phyloP scores from a whole-genome alignment of 2,329 filamentous ascomycete genomes.

The Rutstroemia sp. region DNA sequence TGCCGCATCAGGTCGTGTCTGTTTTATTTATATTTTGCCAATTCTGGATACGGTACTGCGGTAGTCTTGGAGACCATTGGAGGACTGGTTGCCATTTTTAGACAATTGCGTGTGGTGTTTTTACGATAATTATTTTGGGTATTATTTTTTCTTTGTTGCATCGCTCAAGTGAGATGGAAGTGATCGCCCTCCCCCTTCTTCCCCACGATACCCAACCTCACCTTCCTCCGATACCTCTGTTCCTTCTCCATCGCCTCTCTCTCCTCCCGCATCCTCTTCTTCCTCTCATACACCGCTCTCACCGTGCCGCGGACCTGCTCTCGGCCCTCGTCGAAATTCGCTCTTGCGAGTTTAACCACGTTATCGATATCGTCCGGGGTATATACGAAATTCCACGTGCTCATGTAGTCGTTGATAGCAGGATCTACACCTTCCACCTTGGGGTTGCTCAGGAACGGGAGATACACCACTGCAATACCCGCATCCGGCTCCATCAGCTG shows the following conservation, averaged over 20 bases:
- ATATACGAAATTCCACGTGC: slow-evolving; percentile 98
- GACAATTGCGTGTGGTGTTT: not conserved
- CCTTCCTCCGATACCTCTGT: slow-evolving; percentile 38
- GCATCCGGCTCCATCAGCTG: slow-evolving; percentile 68
- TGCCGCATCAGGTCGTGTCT: too few species aligned
- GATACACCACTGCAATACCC: slow-evolving; percentile 83
- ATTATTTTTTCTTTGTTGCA: too few species aligned
- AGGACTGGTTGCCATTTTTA: too few species aligned
- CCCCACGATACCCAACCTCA: slow-evolving; percentile 45
- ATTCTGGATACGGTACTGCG: too few species aligned
- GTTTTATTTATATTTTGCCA: too few species aligned
- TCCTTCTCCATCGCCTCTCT: slow-evolving; percentile 35
- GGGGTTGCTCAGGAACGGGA: slow-evolving; percentile 79
- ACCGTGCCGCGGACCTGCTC: slow-evolving; percentile 74
- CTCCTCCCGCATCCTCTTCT: slow-evolving; percentile 61
- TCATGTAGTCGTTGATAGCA: slow-evolving; percentile 74
- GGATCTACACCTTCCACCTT: slow-evolving; percentile 79
- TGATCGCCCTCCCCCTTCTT: slow-evolving; percentile 53
- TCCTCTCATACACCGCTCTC: slow-evolving; percentile 85
- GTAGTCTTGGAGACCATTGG: too few species aligned
- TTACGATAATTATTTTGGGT: not conserved
- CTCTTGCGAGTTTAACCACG: slow-evolving; percentile 72
- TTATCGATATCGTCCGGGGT: slow-evolving; percentile 83
- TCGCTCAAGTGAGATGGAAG: slow-evolving; percentile 4
- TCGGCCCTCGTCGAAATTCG: slow-evolving; percentile 79